Conservation (phyloP, 2,329 filamentous ascomycete genomes). For the Cordyceps pruinosa region DNA sequence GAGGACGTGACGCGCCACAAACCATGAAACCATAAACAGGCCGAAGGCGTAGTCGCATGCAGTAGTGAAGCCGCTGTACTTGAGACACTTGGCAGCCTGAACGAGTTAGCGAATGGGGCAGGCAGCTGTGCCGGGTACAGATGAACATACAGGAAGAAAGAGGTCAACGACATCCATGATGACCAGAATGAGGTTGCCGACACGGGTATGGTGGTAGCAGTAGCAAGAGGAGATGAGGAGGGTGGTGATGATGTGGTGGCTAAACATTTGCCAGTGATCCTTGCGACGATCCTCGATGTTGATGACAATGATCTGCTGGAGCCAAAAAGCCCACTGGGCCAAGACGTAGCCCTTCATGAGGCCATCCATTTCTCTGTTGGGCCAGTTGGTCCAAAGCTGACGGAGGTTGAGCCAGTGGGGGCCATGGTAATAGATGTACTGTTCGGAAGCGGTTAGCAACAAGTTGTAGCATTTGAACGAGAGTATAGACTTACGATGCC, state of each 20-base stretch:
- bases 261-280: slow-evolving; percentile 94
- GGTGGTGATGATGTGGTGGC: slow-evolving; percentile 87
- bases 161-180: slow-evolving; percentile 93
- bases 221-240: slow-evolving; percentile 76
- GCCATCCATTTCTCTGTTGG: slow-evolving; percentile 64
- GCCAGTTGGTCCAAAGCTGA: slow-evolving; percentile 81
- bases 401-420: slow-evolving; percentile 70
- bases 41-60: slow-evolving; percentile 79
- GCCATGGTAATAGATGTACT: slow-evolving; percentile 77
- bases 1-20: slow-evolving; percentile 72
- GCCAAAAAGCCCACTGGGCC: slow-evolving; percentile 83
- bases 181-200: slow-evolving; percentile 81
- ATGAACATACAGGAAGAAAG: slow-evolving; percentile 65
- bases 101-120: neutral
- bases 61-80: slow-evolving; percentile 72
- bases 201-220: slow-evolving; percentile 76
- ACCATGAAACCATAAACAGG: slow-evolving; percentile 79
- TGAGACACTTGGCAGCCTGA: slow-evolving; percentile 84
- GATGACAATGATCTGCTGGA: slow-evolving; percentile 90
- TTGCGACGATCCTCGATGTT: slow-evolving; percentile 92
- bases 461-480: neutral
- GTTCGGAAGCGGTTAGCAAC: slow-evolving; percentile 2
- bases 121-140: neutral
- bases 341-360: slow-evolving; percentile 85
- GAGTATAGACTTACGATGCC: slow-evolving; percentile 61